Evolutionary conservation across 148 eudicot genomes (phyloP), one percentile per base, ranked within the genome.

Genomic region (Euryodendron excelsum): DNA sequence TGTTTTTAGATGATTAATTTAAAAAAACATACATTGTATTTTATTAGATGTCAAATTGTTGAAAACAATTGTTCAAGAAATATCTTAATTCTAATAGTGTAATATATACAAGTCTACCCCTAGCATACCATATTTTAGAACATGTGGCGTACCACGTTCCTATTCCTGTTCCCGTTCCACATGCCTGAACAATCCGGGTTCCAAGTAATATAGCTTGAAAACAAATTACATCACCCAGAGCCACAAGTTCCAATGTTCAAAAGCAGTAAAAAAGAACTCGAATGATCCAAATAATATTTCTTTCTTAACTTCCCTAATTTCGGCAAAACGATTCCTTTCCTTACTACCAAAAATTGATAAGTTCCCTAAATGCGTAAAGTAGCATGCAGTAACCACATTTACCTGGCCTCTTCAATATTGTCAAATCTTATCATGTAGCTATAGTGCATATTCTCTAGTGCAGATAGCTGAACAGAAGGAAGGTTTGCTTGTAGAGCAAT

Each of bases 401-500:
- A 93, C 99, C 98, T 93, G 74, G 90, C 97, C 82, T 93, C 92
- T 76, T 91, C 98, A 85, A 74, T 82, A 70, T 93, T 86, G 69
- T 91, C 97, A 86, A 93, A 91, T 86, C 99, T 87, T 80, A 96
- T 96, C 94, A 93, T 93, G 75, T 96, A 80, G 88, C 89, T 87
- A 72, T 93, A 96, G 83, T 96, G 99, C 91, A 96, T 96, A 79
- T 96, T 96, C 84, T 96, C 99, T 23, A 96, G 79, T 76, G 99
- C 98, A 72, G 85, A 81, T 73, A 93, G 74, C 86, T 96, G 98
- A 36, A 76, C 78, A 71, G 87, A 60, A 79, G 83, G 78, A 72
- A 88, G 80, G 55, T 87, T 91, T 79, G 90, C 97, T 65, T 82
- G 77, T 75, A 80, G 82, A 82, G 98, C 98, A 79, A 90, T 87